Evolutionary conservation across 2,329 filamentous ascomycete genomes (phyloP).

Genomic region (Fusarium sambucinum): DNA sequence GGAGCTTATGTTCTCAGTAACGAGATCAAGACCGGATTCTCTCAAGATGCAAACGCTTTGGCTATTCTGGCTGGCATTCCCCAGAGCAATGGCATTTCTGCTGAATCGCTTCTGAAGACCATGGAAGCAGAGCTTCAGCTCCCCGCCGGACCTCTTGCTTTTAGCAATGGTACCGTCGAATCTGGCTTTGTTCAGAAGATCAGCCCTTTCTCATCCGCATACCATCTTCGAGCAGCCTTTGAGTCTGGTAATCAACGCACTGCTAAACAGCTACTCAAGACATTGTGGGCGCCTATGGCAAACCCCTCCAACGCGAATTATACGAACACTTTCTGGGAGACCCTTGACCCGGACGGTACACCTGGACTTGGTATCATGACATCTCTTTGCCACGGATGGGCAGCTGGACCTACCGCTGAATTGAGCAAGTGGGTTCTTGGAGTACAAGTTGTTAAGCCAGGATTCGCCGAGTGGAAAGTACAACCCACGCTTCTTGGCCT

Average conservation of each 20-base stretch:
- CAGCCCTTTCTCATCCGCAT: slow-evolving; percentile 5
- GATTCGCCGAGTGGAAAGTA: neutral
- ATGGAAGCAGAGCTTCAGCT: slow-evolving; percentile 3
- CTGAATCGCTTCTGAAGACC: rapidly evolving
- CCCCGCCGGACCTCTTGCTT: neutral
- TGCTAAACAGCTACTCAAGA: neutral
- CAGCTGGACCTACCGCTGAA: slow-evolving; percentile 8
- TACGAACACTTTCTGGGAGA: slow-evolving; percentile 17
- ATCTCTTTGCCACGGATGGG: slow-evolving; percentile 4
- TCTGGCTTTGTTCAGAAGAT: slow-evolving; percentile 16
- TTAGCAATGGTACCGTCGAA: neutral
- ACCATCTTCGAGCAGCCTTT: neutral
- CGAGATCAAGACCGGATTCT: neutral
- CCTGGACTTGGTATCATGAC: neutral
- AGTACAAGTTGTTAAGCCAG: neutral
- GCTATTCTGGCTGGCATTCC: neutral
- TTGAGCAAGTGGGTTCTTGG: neutral
- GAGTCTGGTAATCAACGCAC: neutral
- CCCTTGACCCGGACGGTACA: neutral
- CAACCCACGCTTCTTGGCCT: neutral
- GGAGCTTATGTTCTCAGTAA: neutral
- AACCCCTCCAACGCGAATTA: neutral
- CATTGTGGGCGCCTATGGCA: neutral
- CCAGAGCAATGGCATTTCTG: neutral
- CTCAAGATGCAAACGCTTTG: neutral